Evolutionary conservation across 2,329 filamentous ascomycete species (phyloP), one percentile per base, ranked within the genome.

Genomic region (Penicillium fuscoglaucum): DNA sequence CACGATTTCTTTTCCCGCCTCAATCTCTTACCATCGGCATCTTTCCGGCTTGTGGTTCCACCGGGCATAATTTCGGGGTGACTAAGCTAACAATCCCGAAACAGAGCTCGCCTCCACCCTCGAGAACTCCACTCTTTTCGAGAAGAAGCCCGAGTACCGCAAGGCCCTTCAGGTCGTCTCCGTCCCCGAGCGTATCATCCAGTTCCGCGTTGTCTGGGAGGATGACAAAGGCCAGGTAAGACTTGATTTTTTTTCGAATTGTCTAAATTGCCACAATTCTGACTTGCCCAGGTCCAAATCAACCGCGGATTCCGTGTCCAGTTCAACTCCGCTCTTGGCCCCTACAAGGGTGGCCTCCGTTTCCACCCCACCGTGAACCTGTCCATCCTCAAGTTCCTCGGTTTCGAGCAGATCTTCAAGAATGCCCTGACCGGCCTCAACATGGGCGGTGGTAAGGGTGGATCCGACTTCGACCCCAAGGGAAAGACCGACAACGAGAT

Each of bases 401-500:
- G 93, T 66, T 98, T 98, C 73, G 95, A 99, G 87, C 95, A 98
- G 83, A 96, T 93, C 81, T 98, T 98, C 86, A 98, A 98, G 87
- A 98, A 98, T 90, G 95, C 95, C 68, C 83, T 98, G 68, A 98
- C 95, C 62, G 95, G 95, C 74, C 81, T 96, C 73, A 91, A 86
- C 82, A 97, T 99, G 87, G 95, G 95, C 66, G 95, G 95, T 81
- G 95, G 90, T 74, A 98, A 98, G 84, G 95, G 95, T 80, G 95
- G 95, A 72, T 89, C 93, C 76, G 95, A 98, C 83, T 98, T 99
- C 78, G 92, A 98, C 80, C 95, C 95, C 78, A 99, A 98, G 87
- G 93, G 92, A 82, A 98, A 97, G 86, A 90, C 89, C 56, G 93
- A 99, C 80, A 90, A 87, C 77, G 95, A 98, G 85, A 98, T 98